Percentiles rank a stretch among this genome's conserved stretches.
Evolutionary conservation across 306 rosid genomes (phyloP).

Genomic region (Malus fusca): DNA sequence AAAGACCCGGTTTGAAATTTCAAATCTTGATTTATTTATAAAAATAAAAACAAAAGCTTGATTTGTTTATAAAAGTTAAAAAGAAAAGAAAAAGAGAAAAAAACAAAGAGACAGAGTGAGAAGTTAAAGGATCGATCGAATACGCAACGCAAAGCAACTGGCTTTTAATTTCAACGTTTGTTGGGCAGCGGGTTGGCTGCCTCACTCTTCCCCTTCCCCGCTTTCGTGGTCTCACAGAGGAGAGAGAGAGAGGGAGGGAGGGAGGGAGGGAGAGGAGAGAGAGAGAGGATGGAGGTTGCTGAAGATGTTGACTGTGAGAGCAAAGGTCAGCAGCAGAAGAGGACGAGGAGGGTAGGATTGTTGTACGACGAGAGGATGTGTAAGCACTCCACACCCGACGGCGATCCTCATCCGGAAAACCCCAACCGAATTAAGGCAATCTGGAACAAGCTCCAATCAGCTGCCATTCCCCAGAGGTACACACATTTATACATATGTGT

Average conservation of each 20-base stretch:
- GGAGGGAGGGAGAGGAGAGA: neutral
- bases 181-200: neutral
- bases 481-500: neutral
- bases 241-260: neutral
- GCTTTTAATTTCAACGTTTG: neutral
- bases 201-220: no score
- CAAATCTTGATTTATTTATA: no score
- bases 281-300: constrained; percentile 4
- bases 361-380: constrained; percentile 85
- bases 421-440: constrained; percentile 65
- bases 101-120: neutral
- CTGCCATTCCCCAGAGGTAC: constrained; percentile 57
- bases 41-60: no score
- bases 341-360: constrained; percentile 41
- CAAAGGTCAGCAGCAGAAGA: constrained; percentile 30
- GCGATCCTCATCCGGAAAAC: constrained; percentile 64
- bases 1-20: no score
- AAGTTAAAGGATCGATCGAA: neutral
- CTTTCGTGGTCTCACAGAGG: neutral
- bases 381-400: constrained; percentile 40
- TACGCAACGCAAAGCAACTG: neutral
- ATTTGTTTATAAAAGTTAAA: neutral
- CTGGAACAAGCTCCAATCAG: constrained; percentile 57
- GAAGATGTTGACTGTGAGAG: neutral
- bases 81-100: neutral